Conservation (phyloP, 768 basidiomycete genomes). For the Clitopilus hobsonii region DNA sequence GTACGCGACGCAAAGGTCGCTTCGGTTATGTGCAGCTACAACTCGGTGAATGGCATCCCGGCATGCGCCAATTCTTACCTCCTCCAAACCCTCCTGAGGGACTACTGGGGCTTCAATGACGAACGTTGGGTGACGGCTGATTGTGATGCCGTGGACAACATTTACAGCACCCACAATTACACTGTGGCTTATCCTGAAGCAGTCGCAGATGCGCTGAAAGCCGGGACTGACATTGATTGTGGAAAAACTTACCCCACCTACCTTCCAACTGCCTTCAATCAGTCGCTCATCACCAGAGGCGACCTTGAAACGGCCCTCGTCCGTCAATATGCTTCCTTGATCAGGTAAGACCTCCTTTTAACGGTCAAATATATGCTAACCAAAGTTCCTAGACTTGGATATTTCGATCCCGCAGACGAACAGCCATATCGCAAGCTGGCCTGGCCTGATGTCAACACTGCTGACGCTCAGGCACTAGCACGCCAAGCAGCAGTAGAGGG, state of each 20-base stretch:
- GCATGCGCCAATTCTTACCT: constrained; percentile 51
- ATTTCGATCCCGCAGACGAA: constrained; percentile 44
- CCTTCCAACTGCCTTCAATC: constrained; percentile 43
- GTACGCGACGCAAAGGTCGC: constrained; percentile 56
- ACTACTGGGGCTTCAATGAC: constrained; percentile 46
- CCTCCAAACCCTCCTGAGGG: constrained; percentile 45
- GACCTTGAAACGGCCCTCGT: constrained; percentile 39
- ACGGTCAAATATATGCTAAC: neutral
- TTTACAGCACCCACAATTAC: constrained; percentile 47
- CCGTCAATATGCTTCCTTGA: constrained; percentile 48
- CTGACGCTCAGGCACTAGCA: constrained; percentile 41
- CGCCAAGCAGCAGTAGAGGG: constrained; percentile 48
- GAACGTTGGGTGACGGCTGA: constrained; percentile 54
- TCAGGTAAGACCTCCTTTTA: constrained; percentile 32
- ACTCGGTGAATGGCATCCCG: constrained; percentile 58
- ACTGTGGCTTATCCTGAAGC: constrained; percentile 39
- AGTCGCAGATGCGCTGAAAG: constrained; percentile 44
- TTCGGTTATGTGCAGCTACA: constrained; percentile 60
- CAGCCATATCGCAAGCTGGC: constrained; percentile 49
- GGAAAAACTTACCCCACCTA: constrained; percentile 40
- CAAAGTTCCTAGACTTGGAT: constrained; percentile 39
- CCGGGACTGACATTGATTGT: constrained; percentile 54
- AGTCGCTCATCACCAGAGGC: constrained; percentile 38
- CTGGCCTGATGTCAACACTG: constrained; percentile 45
- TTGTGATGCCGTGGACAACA: constrained; percentile 52